These are phyloP conservation scores for Staphylotrichum longicolle DNA, from an alignment of 495 filamentous ascomycete genomes.

Conservation along the genomic window DNA sequence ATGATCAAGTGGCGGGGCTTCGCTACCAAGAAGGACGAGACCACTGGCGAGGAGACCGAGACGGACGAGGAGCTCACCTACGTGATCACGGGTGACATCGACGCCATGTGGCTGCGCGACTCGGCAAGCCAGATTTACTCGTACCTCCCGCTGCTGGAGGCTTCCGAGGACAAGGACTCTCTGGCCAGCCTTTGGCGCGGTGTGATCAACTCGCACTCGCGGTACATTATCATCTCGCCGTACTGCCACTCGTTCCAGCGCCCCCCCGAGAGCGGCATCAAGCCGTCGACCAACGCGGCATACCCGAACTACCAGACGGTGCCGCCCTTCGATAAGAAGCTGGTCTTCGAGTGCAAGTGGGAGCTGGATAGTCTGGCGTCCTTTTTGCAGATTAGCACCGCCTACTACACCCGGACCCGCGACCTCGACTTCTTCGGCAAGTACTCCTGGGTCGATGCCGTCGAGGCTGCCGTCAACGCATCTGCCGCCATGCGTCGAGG, in stretches of 20 bases:
- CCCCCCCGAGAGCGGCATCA: conserved; percentile 53
- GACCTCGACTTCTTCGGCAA: conserved; percentile 59
- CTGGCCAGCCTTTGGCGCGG: conserved; percentile 60
- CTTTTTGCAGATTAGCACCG: conserved; percentile 58
- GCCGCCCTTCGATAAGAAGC: conserved; percentile 48
- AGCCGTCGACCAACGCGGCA: conserved; percentile 48
- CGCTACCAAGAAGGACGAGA: conserved; percentile 38
- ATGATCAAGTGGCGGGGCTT: conserved; percentile 60
- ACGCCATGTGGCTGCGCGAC: conserved; percentile 67
- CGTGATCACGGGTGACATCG: conserved; percentile 63
- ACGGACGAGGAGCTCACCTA: conserved; percentile 63
- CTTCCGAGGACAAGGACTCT: conserved; percentile 48
- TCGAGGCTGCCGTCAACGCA: conserved; percentile 54
- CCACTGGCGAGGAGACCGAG: conserved; percentile 28
- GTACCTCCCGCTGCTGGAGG: conserved; percentile 55
- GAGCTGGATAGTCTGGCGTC: conserved; percentile 62
- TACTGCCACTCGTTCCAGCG: conserved; percentile 64
- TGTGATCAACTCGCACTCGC: conserved; percentile 57
- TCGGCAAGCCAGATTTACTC: conserved; percentile 62
- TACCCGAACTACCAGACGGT: conserved; percentile 46
- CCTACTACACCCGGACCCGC: conserved; percentile 55
- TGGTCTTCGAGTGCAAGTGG: conserved; percentile 64
- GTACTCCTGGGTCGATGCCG: conserved; percentile 58
- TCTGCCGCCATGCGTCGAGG: conserved; percentile 58
- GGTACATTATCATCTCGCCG: conserved; percentile 56